Evolutionary conservation across 2,329 filamentous ascomycete genomes (phyloP), one percentile per base, ranked within the genome.

Genomic region (Penicillium sp.): DNA sequence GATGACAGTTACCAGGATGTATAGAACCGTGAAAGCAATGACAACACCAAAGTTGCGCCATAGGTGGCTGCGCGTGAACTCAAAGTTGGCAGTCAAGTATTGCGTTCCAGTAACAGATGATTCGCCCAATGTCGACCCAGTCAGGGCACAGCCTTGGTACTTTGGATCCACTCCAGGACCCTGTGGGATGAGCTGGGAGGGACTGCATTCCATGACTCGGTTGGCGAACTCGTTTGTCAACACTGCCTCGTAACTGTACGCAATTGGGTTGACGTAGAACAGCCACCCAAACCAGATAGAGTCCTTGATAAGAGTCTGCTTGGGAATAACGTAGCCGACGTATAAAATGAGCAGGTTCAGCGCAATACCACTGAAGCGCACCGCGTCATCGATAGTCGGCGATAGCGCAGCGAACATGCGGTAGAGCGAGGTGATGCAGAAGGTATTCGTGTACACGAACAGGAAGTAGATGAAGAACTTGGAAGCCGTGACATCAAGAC

Each of bases 11-110:
- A 93, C 73, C 11, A 86, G 61, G 12, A 95, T 82, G 67, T 93
- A 95, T 5, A 91, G 80, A 1, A 90, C 78, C 1, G 85, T 83
- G 61, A 90, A 94, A 0, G 87, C 89, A 62, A 92, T 85, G 1
- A 94, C 74, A 4, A 92, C 86, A 31, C 88, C 89, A 65, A 89
- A 91, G 69, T 93, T 91, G 4, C 89, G 84, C 78, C 86, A 88
- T 0, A 88, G 71, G 64, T 88, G 78, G 26, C 73, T 74, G 17
- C 84, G 75, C 0, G 79, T 78, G 63, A 86, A 87, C 42, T 80
- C 75, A 69, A 82, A 88, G 8, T 78, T 78, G 0, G 77, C 76
- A 10, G 74, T 62, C 2, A 88, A 67, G 62, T 88, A 89, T 22
- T 73, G 73, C 2, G 76, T 68, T 33, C 86, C 86, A 31, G 77